Percentiles rank a stretch among this genome's conserved stretches.
Conservation (phyloP, 2,329 filamentous ascomycete species). For the Curvularia eragrostidis region DNA sequence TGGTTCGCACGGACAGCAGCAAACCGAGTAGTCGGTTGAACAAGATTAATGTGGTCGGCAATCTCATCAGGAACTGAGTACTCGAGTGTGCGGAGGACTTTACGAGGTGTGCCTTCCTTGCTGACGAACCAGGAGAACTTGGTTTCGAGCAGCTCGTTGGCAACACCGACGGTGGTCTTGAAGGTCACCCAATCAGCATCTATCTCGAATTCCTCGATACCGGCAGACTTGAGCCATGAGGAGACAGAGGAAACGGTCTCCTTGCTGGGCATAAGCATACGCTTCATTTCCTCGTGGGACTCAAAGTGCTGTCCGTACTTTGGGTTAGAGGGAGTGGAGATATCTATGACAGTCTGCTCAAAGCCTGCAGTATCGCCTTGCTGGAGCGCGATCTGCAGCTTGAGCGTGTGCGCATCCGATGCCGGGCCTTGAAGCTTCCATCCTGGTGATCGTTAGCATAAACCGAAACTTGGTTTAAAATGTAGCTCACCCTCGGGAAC, state of each 20-base stretch:
- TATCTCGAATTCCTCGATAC: conserved; percentile 47
- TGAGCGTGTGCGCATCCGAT: conserved; percentile 30
- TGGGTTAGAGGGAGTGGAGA: conserved; percentile 57
- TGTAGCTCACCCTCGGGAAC: conserved; percentile 30
- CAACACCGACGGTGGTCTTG: conserved; percentile 50
- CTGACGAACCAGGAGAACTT: conserved; percentile 55
- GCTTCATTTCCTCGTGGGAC: conserved; percentile 52
- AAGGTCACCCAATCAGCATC: conserved; percentile 49
- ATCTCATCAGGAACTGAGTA: conserved; percentile 53
- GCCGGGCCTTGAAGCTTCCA: conserved; percentile 32
- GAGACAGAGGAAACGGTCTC: conserved; percentile 49
- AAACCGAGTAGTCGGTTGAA: conserved; percentile 62
- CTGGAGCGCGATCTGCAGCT: conserved; percentile 41
- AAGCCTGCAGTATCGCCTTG: conserved; percentile 46
- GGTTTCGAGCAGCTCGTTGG: conserved; percentile 56
- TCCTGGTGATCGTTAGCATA: conserved; percentile 20
- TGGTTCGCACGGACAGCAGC: conserved; percentile 41
- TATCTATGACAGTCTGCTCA: conserved; percentile 48
- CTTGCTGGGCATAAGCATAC: conserved; percentile 52
- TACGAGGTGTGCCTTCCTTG: conserved; percentile 45
- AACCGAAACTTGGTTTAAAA: not conserved
- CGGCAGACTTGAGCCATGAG: conserved; percentile 54
- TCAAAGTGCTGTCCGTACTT: conserved; percentile 59
- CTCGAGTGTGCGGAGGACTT: conserved; percentile 53
- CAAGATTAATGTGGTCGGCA: conserved; percentile 52